phyloP scores from a whole-genome alignment of 164 flowering plant genomes.

The Vitis amurensis region DNA sequence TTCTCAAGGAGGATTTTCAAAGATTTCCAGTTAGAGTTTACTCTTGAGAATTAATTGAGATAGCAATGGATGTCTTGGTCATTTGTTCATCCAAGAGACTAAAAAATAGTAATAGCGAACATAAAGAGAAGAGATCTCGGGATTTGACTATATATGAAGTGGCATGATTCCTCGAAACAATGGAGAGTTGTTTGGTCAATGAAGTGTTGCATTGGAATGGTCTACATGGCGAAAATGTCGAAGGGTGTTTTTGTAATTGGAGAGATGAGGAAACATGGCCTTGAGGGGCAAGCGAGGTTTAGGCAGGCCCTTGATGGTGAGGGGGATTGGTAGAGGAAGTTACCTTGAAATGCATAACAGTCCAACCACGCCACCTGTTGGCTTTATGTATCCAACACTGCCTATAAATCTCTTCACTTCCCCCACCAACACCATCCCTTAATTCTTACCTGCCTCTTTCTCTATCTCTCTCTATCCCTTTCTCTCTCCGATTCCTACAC shows the following conservation, averaged over 20 bases:
- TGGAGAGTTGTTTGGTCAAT: no score
- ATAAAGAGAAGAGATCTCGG: no score
- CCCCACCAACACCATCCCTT: neutral
- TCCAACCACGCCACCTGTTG: neutral
- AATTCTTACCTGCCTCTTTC: conserved; percentile 1
- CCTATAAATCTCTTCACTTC: conserved; percentile 14
- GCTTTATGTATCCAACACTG: no score
- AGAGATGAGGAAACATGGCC: neutral
- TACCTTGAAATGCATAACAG: neutral
- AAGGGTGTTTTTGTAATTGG: neutral
- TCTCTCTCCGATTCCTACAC: neutral
- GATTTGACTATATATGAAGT: no score
- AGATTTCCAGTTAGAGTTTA: no score
- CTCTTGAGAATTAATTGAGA: no score
- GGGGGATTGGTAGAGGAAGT: neutral
- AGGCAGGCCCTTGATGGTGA: neutral
- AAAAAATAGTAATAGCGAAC: no score
- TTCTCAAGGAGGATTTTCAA: no score
- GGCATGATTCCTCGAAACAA: no score
- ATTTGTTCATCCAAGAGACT: no score
- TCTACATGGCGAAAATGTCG: neutral
- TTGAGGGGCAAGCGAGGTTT: conserved; percentile 14
- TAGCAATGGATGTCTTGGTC: no score
- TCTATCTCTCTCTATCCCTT: conserved; percentile 9
- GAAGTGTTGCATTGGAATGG: no score